These are phyloP conservation scores for Trichoderma citrinoviride DNA, from an alignment of 2,329 filamentous ascomycete genomes.

Conservation along the genomic window DNA sequence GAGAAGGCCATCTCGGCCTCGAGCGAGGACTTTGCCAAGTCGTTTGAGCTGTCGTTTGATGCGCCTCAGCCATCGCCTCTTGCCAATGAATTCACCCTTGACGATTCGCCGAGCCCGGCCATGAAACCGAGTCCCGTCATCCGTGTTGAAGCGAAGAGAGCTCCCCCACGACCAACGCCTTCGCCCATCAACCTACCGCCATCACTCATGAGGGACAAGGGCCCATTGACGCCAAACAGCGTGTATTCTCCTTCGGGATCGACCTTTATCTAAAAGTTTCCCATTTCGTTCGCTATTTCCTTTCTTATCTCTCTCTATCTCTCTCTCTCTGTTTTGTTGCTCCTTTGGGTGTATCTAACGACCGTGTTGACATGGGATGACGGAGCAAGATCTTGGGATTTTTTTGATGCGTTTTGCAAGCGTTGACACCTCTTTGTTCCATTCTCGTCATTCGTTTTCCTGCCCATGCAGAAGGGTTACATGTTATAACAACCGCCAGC, in stretches of 20 bases:
- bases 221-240: constrained; percentile 3
- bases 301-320: background rate
- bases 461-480: background rate
- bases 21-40: constrained; percentile 33
- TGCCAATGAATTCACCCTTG: constrained; percentile 30
- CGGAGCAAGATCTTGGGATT: constrained; percentile 3
- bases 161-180: constrained; percentile 35
- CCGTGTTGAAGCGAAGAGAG: constrained; percentile 34
- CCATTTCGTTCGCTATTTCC: background rate
- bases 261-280: constrained; percentile 10
- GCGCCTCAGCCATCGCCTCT: constrained; percentile 30
- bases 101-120: constrained; percentile 8
- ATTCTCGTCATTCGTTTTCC: constrained; percentile 13
- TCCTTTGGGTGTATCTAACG: constrained; percentile 12
- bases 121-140: constrained; percentile 20
- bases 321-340: background rate
- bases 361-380: constrained; percentile 19
- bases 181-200: constrained; percentile 32
- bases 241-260: constrained; percentile 7
- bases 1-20: constrained; percentile 36
- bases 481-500: constrained; percentile 2
- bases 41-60: constrained; percentile 33
- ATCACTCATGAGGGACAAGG: constrained; percentile 21
- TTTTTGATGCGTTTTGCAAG: constrained; percentile 16
- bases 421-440: background rate